Percentiles rank a stretch among this genome's conserved stretches.
phyloP scores from a whole-genome alignment of 805 yeast genomes.

The Starmerella apis region DNA sequence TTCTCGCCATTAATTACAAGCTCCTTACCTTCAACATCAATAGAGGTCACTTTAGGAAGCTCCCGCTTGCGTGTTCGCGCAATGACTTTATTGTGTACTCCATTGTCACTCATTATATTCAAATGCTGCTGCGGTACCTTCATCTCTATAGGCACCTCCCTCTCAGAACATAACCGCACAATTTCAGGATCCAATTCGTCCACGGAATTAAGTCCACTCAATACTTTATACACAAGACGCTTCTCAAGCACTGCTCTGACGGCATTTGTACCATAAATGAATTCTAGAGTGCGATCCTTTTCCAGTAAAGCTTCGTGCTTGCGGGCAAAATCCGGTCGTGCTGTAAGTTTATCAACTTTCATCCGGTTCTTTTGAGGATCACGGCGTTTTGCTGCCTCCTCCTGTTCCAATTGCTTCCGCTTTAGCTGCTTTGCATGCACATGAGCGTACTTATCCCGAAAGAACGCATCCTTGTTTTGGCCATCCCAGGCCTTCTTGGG shows the following conservation, averaged over 20 bases:
- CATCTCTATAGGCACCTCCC: conserved; percentile 34
- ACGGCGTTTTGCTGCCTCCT: conserved; percentile 21
- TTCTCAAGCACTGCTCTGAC: conserved; percentile 59
- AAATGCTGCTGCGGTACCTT: conserved; percentile 42
- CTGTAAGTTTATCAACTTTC: not conserved
- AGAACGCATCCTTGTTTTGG: conserved; percentile 52
- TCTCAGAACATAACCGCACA: conserved; percentile 38
- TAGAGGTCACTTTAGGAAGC: conserved; percentile 27
- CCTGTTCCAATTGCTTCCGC: conserved; percentile 21
- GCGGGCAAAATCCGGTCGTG: conserved; percentile 16
- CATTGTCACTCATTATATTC: conserved; percentile 51
- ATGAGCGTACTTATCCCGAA: conserved; percentile 52
- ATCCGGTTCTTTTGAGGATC: not conserved
- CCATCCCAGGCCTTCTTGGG: conserved; percentile 60
- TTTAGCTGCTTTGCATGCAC: conserved; percentile 45
- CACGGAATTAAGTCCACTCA: conserved; percentile 36
- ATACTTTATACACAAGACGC: conserved; percentile 45
- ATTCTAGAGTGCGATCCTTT: conserved; percentile 46
- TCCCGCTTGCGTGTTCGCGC: conserved; percentile 51
- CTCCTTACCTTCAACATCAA: conserved; percentile 21
- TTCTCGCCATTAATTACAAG: conserved; percentile 22
- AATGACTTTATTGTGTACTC: conserved; percentile 73
- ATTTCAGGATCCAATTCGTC: conserved; percentile 36
- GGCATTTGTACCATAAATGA: conserved; percentile 65
- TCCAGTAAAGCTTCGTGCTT: conserved; percentile 1